A percentile compares a stretch with the other conserved stretches of the same genome.
phyloP scores from a whole-genome alignment of 345 rosid species.

The Syzygium aromaticum region DNA sequence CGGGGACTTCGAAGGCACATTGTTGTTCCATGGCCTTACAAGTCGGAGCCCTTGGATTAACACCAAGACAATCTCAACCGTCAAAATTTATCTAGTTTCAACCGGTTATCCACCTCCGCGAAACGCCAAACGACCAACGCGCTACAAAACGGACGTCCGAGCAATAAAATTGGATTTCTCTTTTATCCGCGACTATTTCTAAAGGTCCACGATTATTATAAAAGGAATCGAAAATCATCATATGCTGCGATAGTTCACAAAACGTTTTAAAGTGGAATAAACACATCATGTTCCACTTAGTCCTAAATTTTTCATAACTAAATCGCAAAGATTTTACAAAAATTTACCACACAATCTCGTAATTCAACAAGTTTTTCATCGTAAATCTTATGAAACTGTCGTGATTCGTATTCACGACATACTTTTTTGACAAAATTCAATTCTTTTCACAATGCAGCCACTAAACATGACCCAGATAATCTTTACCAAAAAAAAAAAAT shows the following conservation, averaged over 20 bases:
- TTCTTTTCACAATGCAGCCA: neutral
- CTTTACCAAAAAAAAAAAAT: too few species aligned
- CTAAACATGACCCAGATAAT: neutral
- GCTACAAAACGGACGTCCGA: neutral
- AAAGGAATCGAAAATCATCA: neutral
- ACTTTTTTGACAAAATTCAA: neutral
- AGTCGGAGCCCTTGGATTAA: neutral
- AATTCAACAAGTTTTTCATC: neutral
- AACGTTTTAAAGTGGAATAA: neutral
- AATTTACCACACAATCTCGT: neutral
- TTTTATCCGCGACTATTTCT: neutral
- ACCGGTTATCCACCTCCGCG: neutral
- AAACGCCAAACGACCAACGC: neutral
- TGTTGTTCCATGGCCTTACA: neutral
- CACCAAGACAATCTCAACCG: neutral
- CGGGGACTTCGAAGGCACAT: neutral
- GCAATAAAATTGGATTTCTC: neutral
- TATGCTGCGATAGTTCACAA: too few species aligned
- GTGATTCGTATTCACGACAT: neutral
- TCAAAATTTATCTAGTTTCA: neutral
- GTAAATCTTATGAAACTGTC: neutral
- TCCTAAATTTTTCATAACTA: neutral
- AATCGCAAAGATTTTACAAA: neutral
- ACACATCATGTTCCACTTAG: accelerated
- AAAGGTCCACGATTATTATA: neutral